These are phyloP conservation scores for Phytophthora idaei DNA, from an alignment of 352 stramenopile species.

Conservation along the genomic window DNA sequence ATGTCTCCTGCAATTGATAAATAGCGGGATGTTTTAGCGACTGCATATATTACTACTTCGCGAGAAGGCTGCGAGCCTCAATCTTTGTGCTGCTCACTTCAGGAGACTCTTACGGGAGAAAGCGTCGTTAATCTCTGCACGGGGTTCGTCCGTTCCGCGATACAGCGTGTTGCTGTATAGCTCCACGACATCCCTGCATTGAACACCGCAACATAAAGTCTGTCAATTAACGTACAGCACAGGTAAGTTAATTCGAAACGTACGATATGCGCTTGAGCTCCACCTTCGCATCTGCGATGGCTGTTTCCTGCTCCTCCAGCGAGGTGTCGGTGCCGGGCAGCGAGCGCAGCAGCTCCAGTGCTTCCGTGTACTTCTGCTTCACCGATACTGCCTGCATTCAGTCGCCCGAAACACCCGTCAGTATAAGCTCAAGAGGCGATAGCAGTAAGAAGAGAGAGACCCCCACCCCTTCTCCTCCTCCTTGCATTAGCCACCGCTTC, in stretches of 20 bases:
- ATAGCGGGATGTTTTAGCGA: background rate
- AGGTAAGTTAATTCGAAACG: slow-evolving; percentile 1
- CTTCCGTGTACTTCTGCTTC: slow-evolving; percentile 78
- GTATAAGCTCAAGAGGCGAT: background rate
- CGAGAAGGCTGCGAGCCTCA: background rate
- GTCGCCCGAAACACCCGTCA: background rate
- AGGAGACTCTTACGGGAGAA: slow-evolving; percentile 82
- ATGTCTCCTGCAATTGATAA: slow-evolving; percentile 12
- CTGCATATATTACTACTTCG: slow-evolving; percentile 25
- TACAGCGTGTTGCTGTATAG: slow-evolving; percentile 89
- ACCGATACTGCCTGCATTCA: slow-evolving; percentile 62
- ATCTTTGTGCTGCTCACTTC: slow-evolving; percentile 38
- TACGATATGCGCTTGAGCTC: slow-evolving; percentile 83
- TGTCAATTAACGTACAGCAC: slow-evolving; percentile 10
- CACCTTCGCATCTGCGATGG: slow-evolving; percentile 70
- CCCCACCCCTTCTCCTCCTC: background rate
- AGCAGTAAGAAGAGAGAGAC: no score
- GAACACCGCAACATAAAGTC: slow-evolving; percentile 1
- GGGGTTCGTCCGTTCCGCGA: slow-evolving; percentile 81
- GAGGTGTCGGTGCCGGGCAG: slow-evolving; percentile 79
- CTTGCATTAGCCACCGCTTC: background rate
- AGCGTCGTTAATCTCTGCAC: slow-evolving; percentile 83
- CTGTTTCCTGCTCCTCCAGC: slow-evolving; percentile 75
- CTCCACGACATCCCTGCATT: slow-evolving; percentile 73
- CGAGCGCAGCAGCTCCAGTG: slow-evolving; percentile 69